A percentile compares a stretch with the other conserved stretches of the same genome.
phyloP scores from a whole-genome alignment of 108 stramenopile species.

The Epipyxis sp. region DNA sequence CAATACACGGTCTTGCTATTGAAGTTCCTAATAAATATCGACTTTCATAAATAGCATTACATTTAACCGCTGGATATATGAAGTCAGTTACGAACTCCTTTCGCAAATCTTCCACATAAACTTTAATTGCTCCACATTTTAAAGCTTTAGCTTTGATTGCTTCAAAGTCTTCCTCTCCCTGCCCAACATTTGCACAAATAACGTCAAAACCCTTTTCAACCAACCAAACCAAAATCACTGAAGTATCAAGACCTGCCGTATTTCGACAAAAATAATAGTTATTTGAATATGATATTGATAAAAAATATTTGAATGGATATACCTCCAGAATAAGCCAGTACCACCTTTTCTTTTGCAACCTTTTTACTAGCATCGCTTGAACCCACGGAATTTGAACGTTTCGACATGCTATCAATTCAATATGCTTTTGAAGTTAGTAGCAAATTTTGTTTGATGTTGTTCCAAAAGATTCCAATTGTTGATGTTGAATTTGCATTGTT shows the following conservation, averaged over 20 bases:
- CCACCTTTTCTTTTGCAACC: slow-evolving; percentile 36
- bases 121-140: slow-evolving; percentile 61
- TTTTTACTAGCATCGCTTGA: not conserved
- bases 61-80: slow-evolving; percentile 88
- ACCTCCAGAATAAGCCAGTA: slow-evolving; percentile 61
- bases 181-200: slow-evolving; percentile 60
- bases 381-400: too few relatives aligned
- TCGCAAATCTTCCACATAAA: slow-evolving; percentile 87
- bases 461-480: too few relatives aligned
- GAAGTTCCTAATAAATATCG: slow-evolving; percentile 87
- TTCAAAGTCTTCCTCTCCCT: slow-evolving; percentile 52
- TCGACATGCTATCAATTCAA: too few relatives aligned
- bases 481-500: too few relatives aligned
- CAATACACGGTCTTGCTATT: slow-evolving; percentile 96
- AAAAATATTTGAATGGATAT: too few relatives aligned
- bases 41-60: slow-evolving; percentile 90
- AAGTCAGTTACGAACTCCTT: slow-evolving; percentile 90
- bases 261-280: too few relatives aligned
- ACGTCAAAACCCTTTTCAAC: slow-evolving; percentile 96
- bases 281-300: too few relatives aligned
- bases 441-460: too few relatives aligned
- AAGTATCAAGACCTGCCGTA: slow-evolving; percentile 98
- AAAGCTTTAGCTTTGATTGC: slow-evolving; percentile 48
- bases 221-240: slow-evolving; percentile 96
- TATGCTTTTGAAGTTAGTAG: too few relatives aligned